phyloP scores from a whole-genome alignment of 2,329 filamentous ascomycete genomes.

The Colletotrichum eleusines region DNA sequence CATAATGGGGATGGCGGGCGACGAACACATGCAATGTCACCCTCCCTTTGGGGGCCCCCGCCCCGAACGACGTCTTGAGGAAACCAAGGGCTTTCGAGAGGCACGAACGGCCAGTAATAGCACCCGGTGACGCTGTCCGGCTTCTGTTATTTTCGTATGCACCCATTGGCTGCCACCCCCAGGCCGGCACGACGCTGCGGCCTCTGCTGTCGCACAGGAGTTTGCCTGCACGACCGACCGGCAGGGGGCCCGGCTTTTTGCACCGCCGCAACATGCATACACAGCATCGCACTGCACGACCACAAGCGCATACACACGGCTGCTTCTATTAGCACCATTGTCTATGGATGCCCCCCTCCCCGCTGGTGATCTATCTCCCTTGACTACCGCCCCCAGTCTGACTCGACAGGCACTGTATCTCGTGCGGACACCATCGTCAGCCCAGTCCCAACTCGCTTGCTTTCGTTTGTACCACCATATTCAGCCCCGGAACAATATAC shows the following conservation, averaged over 20 bases:
- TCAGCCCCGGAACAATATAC: constrained; percentile 34
- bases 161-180: constrained; percentile 15
- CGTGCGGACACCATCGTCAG: constrained; percentile 28
- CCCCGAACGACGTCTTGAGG: constrained; percentile 12
- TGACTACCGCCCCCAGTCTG: constrained; percentile 27
- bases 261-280: constrained; percentile 38
- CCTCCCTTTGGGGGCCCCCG: constrained; percentile 17
- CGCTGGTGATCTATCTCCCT: constrained; percentile 14
- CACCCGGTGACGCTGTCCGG: constrained; percentile 7
- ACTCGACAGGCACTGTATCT: constrained; percentile 27
- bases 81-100: constrained; percentile 7
- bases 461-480: constrained; percentile 39
- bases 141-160: neutral
- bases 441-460: constrained; percentile 38
- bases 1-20: constrained; percentile 26
- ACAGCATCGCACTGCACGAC: constrained; percentile 26
- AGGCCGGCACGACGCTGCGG: constrained; percentile 30
- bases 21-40: constrained; percentile 39
- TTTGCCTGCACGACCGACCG: constrained; percentile 37
- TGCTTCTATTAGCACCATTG: constrained; percentile 21
- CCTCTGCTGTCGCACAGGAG: constrained; percentile 34
- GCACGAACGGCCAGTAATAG: constrained; percentile 38
- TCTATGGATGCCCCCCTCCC: constrained; percentile 18
- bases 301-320: constrained; percentile 7
- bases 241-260: constrained; percentile 26